Conservation (phyloP, 2,329 filamentous ascomycete species). For the Aciculosporium take region DNA sequence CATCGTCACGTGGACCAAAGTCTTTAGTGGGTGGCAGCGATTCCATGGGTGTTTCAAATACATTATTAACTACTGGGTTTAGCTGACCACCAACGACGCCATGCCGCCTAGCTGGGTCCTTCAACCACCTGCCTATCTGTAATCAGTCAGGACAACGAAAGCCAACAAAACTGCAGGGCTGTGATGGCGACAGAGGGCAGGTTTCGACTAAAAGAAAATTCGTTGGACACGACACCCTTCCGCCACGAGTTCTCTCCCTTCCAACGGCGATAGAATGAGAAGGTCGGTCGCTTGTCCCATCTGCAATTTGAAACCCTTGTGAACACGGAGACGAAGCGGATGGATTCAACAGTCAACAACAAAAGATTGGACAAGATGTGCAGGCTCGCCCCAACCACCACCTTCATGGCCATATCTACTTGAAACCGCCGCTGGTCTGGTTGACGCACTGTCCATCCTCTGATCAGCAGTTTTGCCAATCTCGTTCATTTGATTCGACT, state of each 20-base stretch:
- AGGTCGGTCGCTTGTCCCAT: background rate
- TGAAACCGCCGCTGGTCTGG: background rate
- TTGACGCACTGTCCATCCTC: background rate
- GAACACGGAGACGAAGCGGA: background rate
- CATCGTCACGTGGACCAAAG: no score
- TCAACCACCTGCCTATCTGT: no score
- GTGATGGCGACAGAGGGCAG: no score
- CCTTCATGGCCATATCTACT: background rate
- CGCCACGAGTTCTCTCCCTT: no score
- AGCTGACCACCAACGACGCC: no score
- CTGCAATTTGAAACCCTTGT: background rate
- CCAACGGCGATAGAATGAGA: no score
- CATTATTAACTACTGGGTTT: no score
- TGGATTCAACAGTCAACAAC: background rate
- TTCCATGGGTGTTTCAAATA: no score
- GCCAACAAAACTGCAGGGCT: no score
- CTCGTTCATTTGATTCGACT: conserved; percentile 9
- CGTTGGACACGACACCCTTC: no score
- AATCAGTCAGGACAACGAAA: no score
- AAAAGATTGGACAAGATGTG: background rate
- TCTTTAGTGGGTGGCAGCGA: background rate
- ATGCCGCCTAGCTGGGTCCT: background rate
- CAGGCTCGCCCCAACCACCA: background rate
- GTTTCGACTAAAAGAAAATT: no score
- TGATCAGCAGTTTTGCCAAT: background rate